Base-by-base conservation (phyloP, 495 filamentous ascomycete species). In the Apiosordaria backusii region DNA sequence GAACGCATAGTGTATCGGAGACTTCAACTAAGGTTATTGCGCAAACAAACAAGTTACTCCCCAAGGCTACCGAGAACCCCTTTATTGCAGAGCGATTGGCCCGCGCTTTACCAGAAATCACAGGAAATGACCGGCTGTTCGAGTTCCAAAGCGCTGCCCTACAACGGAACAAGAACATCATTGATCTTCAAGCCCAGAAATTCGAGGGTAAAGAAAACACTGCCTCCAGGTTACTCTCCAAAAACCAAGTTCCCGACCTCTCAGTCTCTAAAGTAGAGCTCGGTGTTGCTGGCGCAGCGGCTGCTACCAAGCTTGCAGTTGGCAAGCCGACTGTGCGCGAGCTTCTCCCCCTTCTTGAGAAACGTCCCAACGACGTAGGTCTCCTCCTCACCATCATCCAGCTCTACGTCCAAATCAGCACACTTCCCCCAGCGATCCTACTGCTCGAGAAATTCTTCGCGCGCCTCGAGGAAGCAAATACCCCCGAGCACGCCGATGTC, bases 341-440 rank as follows among this genome's bases (percentile, higher is more conserved):
- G 40, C 85, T 97, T 21, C 78, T 92, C 1, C 85, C 90, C 0
- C 73, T 94, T n/a, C 80, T 96, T 10, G 89, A 91, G 67, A 86
- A 86, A 62, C 83, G 90, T 23, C 92, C 93, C 0, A 86, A 86
- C 66, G 93, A 99, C 72, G 79, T 97, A 27, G 96, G 95, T 7
- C 81, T 98, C 3, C 80, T 92, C 9, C 80, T 98, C 52, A 94
- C 91, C 15, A 86, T 92, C 19, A 85, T 94, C 6, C 93, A 98
- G 74, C 85, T 97, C 50, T 93, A 96, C 71, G 80, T 97, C 18
- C 81, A 85, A 54, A 83, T 81, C 50, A 86, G 89, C 29, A 97
- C 97, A 73, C 86, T 87, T 60, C 88, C 84, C 21, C 87, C 89
- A 4, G 95, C 96, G 2, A 87, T 92, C 62, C 81, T 80, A 54